Percentiles rank a stretch among this genome's conserved stretches.
Evolutionary conservation across 2,329 filamentous ascomycete species (phyloP).

Genomic region (Xylaria sp.): DNA sequence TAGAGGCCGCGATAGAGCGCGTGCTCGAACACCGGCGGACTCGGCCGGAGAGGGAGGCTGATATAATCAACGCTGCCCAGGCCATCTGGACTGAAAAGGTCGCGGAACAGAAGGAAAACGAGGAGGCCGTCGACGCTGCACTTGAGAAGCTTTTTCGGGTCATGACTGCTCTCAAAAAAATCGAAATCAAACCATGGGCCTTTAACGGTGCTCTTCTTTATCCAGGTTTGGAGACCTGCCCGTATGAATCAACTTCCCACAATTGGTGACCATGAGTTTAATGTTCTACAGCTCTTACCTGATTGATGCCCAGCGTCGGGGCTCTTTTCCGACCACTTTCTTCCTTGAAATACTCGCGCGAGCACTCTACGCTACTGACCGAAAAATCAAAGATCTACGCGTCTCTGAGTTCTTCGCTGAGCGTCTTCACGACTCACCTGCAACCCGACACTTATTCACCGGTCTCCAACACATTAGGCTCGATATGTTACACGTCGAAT

Average conservation of each 20-base stretch:
- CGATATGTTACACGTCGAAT: slow-evolving; percentile 14
- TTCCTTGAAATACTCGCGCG: slow-evolving; percentile 13
- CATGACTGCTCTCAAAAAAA: slow-evolving; percentile 5
- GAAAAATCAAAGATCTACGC: slow-evolving; percentile 9
- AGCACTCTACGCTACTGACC: slow-evolving; percentile 10
- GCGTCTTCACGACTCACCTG: slow-evolving; percentile 12
- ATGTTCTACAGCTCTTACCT: slow-evolving; percentile 12
- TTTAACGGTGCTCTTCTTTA: slow-evolving; percentile 9
- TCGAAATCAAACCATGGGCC: slow-evolving; percentile 21
- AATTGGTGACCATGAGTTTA: not conserved
- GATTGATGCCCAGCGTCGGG: slow-evolving; percentile 9
- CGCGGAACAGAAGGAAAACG: slow-evolving; percentile 7
- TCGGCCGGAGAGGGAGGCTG: slow-evolving; percentile 13
- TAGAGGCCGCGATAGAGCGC: slow-evolving; percentile 7
- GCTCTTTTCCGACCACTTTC: slow-evolving; percentile 9
- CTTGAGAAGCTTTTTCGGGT: slow-evolving; percentile 16
- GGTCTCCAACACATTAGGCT: slow-evolving; percentile 20
- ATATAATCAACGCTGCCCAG: not conserved
- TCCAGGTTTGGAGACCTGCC: slow-evolving; percentile 14
- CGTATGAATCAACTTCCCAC: slow-evolving; percentile 2
- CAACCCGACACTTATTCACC: slow-evolving; percentile 23
- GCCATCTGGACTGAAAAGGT: slow-evolving; percentile 12
- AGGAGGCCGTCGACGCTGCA: not conserved
- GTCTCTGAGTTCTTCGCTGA: slow-evolving; percentile 13
- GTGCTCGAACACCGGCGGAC: slow-evolving; percentile 3